Conservation (phyloP, 2,329 filamentous ascomycete genomes). For the Penicillium frequentans region DNA sequence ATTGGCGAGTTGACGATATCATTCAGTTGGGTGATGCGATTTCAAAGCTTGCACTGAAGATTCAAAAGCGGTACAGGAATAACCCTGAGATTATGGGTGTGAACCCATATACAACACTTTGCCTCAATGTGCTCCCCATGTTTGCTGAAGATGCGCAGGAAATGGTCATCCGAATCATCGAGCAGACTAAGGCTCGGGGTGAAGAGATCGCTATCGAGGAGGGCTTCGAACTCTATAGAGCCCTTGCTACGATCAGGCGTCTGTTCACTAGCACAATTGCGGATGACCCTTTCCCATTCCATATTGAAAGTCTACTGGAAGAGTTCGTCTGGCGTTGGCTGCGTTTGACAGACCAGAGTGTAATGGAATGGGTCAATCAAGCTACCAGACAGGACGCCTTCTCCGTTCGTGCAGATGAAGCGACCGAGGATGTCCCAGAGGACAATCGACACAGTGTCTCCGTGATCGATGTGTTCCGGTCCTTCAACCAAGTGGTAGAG, state of each 20-base stretch:
- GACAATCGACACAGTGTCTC: constrained; percentile 90
- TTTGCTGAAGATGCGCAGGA: constrained; percentile 89
- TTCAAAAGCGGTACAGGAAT: constrained; percentile 87
- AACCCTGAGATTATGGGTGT: constrained; percentile 81
- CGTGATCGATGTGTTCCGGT: constrained; percentile 86
- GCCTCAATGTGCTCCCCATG: constrained; percentile 80
- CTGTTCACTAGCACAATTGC: constrained; percentile 78
- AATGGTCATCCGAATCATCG: constrained; percentile 77
- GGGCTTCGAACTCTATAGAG: constrained; percentile 89
- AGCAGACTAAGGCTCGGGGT: constrained; percentile 66
- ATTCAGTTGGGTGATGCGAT: constrained; percentile 86
- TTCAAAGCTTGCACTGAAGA: constrained; percentile 79
- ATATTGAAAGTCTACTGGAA: constrained; percentile 80
- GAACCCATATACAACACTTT: constrained; percentile 67
- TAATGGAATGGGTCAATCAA: constrained; percentile 81
- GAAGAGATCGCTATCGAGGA: constrained; percentile 84
- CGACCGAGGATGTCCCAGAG: constrained; percentile 66
- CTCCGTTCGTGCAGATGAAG: constrained; percentile 66
- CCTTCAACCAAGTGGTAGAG: constrained; percentile 89
- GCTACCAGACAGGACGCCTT: constrained; percentile 91
- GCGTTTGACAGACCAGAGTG: constrained; percentile 71
- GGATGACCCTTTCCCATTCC: constrained; percentile 72
- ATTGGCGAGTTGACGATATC: constrained; percentile 90
- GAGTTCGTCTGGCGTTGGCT: constrained; percentile 98
- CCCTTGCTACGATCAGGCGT: constrained; percentile 78